Evolutionary conservation across 23 red algal species (phyloP), one percentile per base, ranked within the genome.

Genomic region (Cyanidiococcus yangmingshanensis): DNA sequence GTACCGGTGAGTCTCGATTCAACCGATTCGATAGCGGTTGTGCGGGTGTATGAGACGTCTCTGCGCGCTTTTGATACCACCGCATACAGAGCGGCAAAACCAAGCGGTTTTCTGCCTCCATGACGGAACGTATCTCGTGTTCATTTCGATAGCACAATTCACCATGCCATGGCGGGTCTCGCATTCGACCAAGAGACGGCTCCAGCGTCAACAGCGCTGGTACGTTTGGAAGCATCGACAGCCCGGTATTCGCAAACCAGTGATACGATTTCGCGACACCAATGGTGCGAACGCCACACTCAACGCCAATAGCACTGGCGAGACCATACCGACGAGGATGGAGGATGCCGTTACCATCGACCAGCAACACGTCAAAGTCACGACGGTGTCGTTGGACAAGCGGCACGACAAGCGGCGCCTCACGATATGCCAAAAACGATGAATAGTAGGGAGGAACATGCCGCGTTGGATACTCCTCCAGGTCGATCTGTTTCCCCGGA

Each of bases 321-420:
- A 91, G 58, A 39, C 94, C 94, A 16, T 82, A 85, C 3, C 87
- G 77, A 34, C 86, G 74, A 25, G 94, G 94, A 59, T 98, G 94
- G 34, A 91, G 85, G 3, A 98, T 24, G 0, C 94, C 94, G 75
- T 98, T 98, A n/a, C 94, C 94, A 58, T 98, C 94, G 7, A 91
- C 59, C 17, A 98, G 51, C 40, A 98, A 77, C 67, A 87, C 84
- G 30, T 84, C 80, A 0, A 82, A 58, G 17, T 74, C 40, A 17
- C 32, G 63, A 17, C 63, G 7, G 32, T 71, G 63, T 30, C 63
- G 7, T 7, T 3, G 63, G 12, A 71, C 32, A 2, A 71, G 63
- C 63, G 63, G 27, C 32, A 2, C 12, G 12, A 71, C n/a, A 25
- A 71, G 63, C 7, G 63, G 63, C 27, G 63, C 63, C 27, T 71